Evolutionary conservation across 2,329 filamentous ascomycete genomes (phyloP).

Genomic region (Aspergillus sclerotialis): DNA sequence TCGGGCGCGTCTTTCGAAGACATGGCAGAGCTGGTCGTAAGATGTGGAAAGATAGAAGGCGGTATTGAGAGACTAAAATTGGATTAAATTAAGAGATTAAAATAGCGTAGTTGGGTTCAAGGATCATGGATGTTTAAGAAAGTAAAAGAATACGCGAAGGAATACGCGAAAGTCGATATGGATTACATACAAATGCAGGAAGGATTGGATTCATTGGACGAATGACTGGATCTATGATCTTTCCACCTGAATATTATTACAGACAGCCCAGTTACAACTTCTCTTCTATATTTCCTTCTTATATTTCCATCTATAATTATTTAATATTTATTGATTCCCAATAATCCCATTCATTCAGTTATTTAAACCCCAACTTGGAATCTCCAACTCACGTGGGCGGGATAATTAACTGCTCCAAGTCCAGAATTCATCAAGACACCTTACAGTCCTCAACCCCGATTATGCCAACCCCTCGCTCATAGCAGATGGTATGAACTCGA

Average conservation of each 20-base stretch:
- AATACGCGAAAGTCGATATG: no score
- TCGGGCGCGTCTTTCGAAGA: conserved; percentile 86
- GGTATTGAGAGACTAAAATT: not conserved
- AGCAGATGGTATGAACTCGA: conserved; percentile 36
- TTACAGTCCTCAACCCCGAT: conserved; percentile 9
- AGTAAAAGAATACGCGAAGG: no score
- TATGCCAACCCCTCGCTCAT: conserved; percentile 20
- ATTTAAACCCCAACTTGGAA: conserved; percentile 1
- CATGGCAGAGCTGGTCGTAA: conserved; percentile 48
- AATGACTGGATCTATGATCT: no score
- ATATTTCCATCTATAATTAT: not conserved
- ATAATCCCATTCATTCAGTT: conserved; percentile 1
- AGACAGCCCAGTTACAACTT: no score
- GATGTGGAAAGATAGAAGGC: not conserved
- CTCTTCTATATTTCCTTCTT: not conserved
- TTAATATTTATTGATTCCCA: conserved; percentile 2
- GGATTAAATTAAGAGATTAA: not conserved
- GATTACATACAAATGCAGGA: no score
- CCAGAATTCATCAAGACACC: conserved; percentile 2
- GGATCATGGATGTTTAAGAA: not conserved
- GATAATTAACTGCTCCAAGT: conserved; percentile 6
- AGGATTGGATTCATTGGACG: no score
- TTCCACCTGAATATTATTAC: no score
- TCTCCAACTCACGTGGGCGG: conserved; percentile 12
- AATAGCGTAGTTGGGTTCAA: no score